Conservation (phyloP, 805 yeast genomes). For the Zygotorulaspora chibaensis region DNA sequence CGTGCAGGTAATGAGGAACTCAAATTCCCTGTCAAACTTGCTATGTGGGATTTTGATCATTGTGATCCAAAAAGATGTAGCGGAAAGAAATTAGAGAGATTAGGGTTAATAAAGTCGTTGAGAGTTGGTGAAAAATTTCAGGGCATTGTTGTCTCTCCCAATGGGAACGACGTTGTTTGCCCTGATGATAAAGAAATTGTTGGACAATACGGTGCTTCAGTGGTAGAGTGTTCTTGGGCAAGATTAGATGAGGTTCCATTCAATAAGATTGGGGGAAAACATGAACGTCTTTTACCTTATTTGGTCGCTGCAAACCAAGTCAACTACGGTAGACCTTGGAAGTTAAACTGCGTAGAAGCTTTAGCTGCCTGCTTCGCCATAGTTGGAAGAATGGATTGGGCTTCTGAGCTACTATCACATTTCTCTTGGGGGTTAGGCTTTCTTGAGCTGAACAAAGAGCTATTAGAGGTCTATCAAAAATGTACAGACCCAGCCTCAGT, state of each 20-base stretch:
- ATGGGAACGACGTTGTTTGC: constrained; percentile 84
- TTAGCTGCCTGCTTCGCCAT: constrained; percentile 95
- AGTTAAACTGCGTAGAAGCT: constrained; percentile 93
- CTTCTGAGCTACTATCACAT: constrained; percentile 64
- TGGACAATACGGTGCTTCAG: constrained; percentile 85
- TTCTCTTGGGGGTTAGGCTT: constrained; percentile 95
- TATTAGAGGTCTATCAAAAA: constrained; percentile 64
- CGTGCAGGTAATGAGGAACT: constrained; percentile 26
- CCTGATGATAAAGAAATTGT: constrained; percentile 80
- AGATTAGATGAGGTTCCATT: constrained; percentile 96
- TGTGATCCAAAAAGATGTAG: constrained; percentile 98
- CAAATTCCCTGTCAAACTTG: constrained; percentile 76
- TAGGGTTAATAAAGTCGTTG: constrained; percentile 74
- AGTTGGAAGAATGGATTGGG: constrained; percentile 89
- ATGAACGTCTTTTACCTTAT: constrained; percentile 85
- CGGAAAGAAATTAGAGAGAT: constrained; percentile 86
- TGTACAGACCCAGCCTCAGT: constrained; percentile 82
- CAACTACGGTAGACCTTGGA: constrained; percentile 95
- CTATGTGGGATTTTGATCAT: constrained; percentile 99
- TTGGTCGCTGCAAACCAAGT: constrained; percentile 96
- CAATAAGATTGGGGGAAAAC: constrained; percentile 81
- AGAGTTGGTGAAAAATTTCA: constrained; percentile 91
- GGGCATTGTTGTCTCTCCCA: constrained; percentile 90
- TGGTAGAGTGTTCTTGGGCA: constrained; percentile 99
- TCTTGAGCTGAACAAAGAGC: constrained; percentile 72